phyloP scores from a whole-genome alignment of 371 early-diverging fungal species.

The Quaeritorhiza haematococci region DNA sequence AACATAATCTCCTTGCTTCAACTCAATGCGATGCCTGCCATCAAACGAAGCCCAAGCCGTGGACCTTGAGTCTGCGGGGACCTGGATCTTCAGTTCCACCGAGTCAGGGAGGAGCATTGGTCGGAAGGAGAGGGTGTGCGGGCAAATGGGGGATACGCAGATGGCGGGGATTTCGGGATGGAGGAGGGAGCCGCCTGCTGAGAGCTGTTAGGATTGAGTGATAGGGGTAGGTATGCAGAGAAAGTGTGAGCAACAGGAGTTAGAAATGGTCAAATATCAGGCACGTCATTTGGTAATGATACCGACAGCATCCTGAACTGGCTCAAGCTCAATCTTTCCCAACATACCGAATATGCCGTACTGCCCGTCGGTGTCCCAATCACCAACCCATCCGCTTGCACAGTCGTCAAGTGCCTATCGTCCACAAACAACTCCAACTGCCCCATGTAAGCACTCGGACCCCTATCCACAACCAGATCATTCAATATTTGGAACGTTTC shows the following conservation, averaged over 20 bases:
- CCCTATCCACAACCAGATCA: slow-evolving; percentile 86
- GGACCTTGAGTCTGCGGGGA: slow-evolving; percentile 30
- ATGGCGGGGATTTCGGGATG: slow-evolving; percentile 91
- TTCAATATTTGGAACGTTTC: too few relatives aligned
- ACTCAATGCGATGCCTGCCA: slow-evolving; percentile 81
- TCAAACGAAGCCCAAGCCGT: slow-evolving; percentile 50
- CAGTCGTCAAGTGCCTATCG: slow-evolving; percentile 35
- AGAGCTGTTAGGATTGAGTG: too few relatives aligned
- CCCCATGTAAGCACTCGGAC: slow-evolving; percentile 82
- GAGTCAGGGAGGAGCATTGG: slow-evolving; percentile 90
- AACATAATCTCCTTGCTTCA: slow-evolving; percentile 84
- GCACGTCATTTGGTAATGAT: too few relatives aligned
- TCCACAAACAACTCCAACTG: slow-evolving; percentile 63
- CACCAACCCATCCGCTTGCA: slow-evolving; percentile 77
- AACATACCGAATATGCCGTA: slow-evolving; percentile 45
- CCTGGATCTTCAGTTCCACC: slow-evolving; percentile 47
- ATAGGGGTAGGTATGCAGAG: too few relatives aligned
- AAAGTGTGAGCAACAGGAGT: too few relatives aligned
- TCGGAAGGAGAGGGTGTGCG: slow-evolving; percentile 66
- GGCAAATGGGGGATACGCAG: slow-evolving; percentile 90
- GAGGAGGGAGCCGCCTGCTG: slow-evolving; percentile 45
- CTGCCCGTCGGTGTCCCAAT: slow-evolving; percentile 89
- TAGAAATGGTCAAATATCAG: too few relatives aligned
- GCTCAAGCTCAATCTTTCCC: too few relatives aligned
- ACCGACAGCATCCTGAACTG: too few relatives aligned